These are phyloP conservation scores for Avena eriantha DNA, from an alignment of 176 grass and related monocot genomes.

Conservation along the genomic window DNA sequence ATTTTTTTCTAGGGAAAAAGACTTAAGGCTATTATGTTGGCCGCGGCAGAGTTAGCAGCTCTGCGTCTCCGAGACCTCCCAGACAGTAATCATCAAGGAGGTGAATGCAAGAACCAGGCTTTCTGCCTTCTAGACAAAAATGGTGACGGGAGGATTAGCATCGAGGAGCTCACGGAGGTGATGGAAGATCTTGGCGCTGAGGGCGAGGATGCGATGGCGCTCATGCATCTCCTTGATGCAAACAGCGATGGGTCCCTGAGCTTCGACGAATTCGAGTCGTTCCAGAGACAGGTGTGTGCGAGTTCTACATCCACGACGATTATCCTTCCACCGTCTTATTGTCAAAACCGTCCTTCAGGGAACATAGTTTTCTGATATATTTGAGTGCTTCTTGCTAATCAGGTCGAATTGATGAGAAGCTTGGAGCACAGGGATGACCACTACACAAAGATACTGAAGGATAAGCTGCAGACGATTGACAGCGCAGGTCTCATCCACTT, in stretches of 20 bases:
- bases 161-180: conserved; percentile 89
- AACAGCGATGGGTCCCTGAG: conserved; percentile 92
- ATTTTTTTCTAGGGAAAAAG: conserved; percentile 61
- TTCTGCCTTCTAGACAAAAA: conserved; percentile 89
- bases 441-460: conserved; percentile 74
- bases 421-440: conserved; percentile 83
- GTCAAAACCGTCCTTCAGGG: neutral
- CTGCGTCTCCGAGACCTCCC: conserved; percentile 76
- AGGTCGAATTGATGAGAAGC: conserved; percentile 85
- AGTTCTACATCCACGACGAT: neutral
- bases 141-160: conserved; percentile 85
- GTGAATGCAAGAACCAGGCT: conserved; percentile 56
- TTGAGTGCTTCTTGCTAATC: neutral
- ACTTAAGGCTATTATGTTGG: conserved; percentile 80
- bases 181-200: conserved; percentile 92
- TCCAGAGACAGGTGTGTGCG: conserved; percentile 78
- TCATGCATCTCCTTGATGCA: conserved; percentile 89
- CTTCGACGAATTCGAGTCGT: conserved; percentile 86
- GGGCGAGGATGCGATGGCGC: conserved; percentile 71
- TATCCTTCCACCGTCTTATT: neutral
- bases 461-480: conserved; percentile 80
- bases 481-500: conserved; percentile 83
- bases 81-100: conserved; percentile 39
- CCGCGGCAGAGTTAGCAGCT: conserved; percentile 85
- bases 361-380: neutral